phyloP scores from a whole-genome alignment of 805 yeast genomes.

The Kodamaea restingae region DNA sequence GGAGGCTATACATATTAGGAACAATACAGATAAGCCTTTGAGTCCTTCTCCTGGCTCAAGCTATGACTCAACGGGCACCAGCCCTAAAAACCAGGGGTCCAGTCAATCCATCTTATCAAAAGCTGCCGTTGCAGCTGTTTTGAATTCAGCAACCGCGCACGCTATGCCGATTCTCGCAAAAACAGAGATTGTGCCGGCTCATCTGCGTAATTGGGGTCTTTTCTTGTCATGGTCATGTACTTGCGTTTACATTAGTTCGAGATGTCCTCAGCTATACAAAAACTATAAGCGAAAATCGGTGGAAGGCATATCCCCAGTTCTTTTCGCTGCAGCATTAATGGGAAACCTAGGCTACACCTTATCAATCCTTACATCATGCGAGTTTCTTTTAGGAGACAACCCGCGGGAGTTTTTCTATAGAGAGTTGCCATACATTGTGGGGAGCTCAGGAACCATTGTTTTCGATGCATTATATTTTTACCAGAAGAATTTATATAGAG shows the following conservation, averaged over 20 bases:
- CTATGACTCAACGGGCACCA: constrained; percentile 12
- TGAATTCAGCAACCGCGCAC: constrained; percentile 13
- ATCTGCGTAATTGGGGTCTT: constrained; percentile 9
- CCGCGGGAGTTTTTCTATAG: constrained; percentile 48
- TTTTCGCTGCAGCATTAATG: constrained; percentile 72
- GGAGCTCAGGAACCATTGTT: constrained; percentile 78
- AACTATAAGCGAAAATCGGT: constrained; percentile 79
- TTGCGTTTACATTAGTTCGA: constrained; percentile 64
- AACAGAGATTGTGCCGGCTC: neutral
- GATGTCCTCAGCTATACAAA: constrained; percentile 80
- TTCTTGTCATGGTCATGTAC: constrained; percentile 78
- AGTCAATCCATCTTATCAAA: constrained; percentile 1
- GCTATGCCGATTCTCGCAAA: constrained; percentile 11
- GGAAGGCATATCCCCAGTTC: constrained; percentile 75
- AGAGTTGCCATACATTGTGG: constrained; percentile 79
- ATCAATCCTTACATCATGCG: constrained; percentile 67
- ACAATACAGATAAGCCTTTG: constrained; percentile 2
- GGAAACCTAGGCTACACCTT: constrained; percentile 76
- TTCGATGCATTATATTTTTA: constrained; percentile 72
- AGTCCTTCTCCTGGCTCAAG: constrained; percentile 10
- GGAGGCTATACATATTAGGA: constrained; percentile 13
- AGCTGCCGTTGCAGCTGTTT: constrained; percentile 11
- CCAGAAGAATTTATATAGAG: constrained; percentile 43
- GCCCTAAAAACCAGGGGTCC: constrained; percentile 7
- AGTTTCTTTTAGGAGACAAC: constrained; percentile 34